A percentile compares a stretch with the other conserved stretches of the same genome.
Evolutionary conservation across 371 early-diverging fungal genomes (phyloP).

Genomic region (Mucor plumbeus): DNA sequence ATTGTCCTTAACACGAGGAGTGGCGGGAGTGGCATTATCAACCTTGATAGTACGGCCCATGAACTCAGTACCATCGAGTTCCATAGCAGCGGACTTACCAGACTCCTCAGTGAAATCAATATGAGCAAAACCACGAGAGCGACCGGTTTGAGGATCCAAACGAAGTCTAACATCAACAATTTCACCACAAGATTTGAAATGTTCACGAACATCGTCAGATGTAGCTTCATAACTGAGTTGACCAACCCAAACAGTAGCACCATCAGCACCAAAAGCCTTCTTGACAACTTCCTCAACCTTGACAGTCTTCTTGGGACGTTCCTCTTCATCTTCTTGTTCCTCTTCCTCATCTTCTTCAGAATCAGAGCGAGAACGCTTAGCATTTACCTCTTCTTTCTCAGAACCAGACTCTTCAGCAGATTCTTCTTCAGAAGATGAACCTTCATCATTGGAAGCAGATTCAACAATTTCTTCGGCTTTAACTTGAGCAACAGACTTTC

Average conservation of each 20-base stretch:
- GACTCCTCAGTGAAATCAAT: conserved; percentile 67
- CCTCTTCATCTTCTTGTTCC: conserved; percentile 31
- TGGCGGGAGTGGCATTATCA: conserved; percentile 48
- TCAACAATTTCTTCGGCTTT: conserved; percentile 87
- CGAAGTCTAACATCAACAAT: conserved; percentile 71
- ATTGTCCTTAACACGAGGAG: conserved; percentile 37
- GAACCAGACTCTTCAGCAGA: conserved; percentile 20
- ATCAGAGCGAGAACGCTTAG: conserved; percentile 25
- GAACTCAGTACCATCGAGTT: conserved; percentile 69
- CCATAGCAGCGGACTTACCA: conserved; percentile 65
- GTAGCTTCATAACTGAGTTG: conserved; percentile 72
- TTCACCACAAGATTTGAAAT: conserved; percentile 69
- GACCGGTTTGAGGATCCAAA: conserved; percentile 64
- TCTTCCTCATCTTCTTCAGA: conserved; percentile 23
- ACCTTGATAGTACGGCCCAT: conserved; percentile 72
- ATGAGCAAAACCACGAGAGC: conserved; percentile 76
- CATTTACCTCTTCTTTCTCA: conserved; percentile 33
- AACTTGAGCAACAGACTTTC: conserved; percentile 94
- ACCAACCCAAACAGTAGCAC: conserved; percentile 69
- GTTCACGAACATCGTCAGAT: conserved; percentile 61
- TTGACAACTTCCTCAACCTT: conserved; percentile 50
- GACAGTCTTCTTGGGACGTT: conserved; percentile 54
- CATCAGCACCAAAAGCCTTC: conserved; percentile 45
- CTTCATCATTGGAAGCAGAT: conserved; percentile 14
- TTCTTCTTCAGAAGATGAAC: conserved; percentile 14